Evolutionary conservation across 2,329 filamentous ascomycete genomes (phyloP).

Genomic region (Talaromyces sp.): DNA sequence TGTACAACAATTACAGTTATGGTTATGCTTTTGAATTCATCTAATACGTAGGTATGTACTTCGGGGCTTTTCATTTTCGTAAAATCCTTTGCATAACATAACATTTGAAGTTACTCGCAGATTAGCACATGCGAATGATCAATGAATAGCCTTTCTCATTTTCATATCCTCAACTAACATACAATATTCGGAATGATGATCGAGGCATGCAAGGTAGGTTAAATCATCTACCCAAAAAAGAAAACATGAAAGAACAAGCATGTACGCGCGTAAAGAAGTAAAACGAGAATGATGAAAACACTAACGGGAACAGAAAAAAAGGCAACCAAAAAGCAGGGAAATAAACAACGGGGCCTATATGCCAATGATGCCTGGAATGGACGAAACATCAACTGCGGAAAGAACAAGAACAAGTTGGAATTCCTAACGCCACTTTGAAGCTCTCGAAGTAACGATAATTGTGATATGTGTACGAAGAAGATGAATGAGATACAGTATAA

Average conservation of each 20-base stretch:
- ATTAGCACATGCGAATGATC: not conserved
- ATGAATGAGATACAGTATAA: not conserved
- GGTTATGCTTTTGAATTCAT: not conserved
- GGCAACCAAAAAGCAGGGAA: not conserved
- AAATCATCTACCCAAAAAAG: not conserved
- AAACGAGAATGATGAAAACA: not conserved
- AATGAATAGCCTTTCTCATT: not conserved
- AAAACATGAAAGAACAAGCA: not conserved
- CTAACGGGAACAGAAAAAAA: not conserved
- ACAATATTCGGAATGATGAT: not conserved
- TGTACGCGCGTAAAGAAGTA: not conserved
- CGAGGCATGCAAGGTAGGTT: not conserved
- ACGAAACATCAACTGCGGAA: not conserved
- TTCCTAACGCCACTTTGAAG: not conserved
- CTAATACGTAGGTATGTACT: no score
- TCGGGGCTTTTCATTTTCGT: no score
- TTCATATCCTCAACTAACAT: not conserved
- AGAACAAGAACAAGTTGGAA: not conserved
- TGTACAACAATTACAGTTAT: not conserved
- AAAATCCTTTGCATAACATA: no score
- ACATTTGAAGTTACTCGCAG: no score
- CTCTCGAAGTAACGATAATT: not conserved
- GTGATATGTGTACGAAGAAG: not conserved
- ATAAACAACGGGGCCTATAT: not conserved
- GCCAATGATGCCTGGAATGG: not conserved